These are phyloP conservation scores for Pelargonium citronellum DNA, from an alignment of 441 rosid genomes.

Conservation along the genomic window DNA sequence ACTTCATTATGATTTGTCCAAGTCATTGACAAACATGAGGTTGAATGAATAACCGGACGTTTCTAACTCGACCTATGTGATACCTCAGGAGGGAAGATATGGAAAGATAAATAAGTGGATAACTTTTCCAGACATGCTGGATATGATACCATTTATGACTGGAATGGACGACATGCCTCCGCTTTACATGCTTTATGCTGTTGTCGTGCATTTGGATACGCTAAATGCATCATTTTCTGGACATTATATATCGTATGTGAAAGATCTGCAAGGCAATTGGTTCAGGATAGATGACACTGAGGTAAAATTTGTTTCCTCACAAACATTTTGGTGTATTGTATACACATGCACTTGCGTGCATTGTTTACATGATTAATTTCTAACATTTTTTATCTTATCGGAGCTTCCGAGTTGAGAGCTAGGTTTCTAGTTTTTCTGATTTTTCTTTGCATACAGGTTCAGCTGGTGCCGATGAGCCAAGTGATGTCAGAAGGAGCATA, in stretches of 20 bases:
- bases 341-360: not conserved
- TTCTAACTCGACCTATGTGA: not conserved
- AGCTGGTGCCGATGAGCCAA: slow-evolving; percentile 60
- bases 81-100: slow-evolving; percentile 65
- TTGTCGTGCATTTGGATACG: slow-evolving; percentile 81
- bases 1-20: no score
- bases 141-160: slow-evolving; percentile 80
- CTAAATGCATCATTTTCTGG: slow-evolving; percentile 80
- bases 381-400: not conserved
- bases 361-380: not conserved
- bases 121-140: slow-evolving; percentile 76
- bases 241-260: slow-evolving; percentile 74
- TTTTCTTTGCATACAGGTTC: slow-evolving; percentile 41
- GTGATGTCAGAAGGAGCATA: slow-evolving; percentile 95
- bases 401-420: not conserved
- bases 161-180: slow-evolving; percentile 64
- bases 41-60: no score
- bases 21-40: no score
- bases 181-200: slow-evolving; percentile 69
- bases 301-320: slow-evolving; percentile 33
- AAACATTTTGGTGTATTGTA: not conserved
- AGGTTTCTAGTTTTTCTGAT: not conserved
- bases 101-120: slow-evolving; percentile 76
- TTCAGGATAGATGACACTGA: slow-evolving; percentile 75
- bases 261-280: slow-evolving; percentile 68